Conservation (phyloP, 805 yeast species). For the Candida qinlingensis region DNA sequence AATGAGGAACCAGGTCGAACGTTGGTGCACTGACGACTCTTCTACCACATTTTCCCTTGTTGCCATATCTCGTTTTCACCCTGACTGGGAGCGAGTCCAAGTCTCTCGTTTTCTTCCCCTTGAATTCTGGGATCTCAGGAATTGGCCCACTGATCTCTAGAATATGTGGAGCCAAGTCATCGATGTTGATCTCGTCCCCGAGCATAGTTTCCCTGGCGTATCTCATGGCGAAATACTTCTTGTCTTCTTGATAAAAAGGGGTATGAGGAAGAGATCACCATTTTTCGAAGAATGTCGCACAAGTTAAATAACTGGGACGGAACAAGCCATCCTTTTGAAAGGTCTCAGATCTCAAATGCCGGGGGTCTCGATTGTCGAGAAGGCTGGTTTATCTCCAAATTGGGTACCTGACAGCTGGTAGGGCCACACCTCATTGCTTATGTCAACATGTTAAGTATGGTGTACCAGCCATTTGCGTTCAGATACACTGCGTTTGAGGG, state of each 20-base stretch:
- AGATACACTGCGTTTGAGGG: not conserved
- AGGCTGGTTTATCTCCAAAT: not conserved
- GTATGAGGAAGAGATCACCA: not conserved
- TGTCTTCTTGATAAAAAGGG: not conserved
- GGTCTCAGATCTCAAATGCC: too few species aligned
- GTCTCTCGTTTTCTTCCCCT: not conserved
- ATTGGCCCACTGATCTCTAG: slow-evolving; percentile 4
- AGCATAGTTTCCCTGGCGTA: slow-evolving; percentile 5
- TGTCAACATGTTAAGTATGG: not conserved
- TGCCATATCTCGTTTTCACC: slow-evolving; percentile 7
- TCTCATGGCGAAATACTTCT: slow-evolving; percentile 1
- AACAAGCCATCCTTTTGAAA: too few species aligned
- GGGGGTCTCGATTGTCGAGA: too few species aligned
- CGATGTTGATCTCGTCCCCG: slow-evolving; percentile 6
- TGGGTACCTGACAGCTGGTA: not conserved
- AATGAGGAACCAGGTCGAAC: slow-evolving; percentile 6
- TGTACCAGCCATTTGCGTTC: not conserved
- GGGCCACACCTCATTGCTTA: not conserved
- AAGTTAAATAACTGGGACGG: not conserved
- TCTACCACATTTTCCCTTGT: slow-evolving; percentile 1
- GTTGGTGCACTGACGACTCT: slow-evolving; percentile 13
- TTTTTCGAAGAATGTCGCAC: not conserved
- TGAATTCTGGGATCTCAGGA: slow-evolving; percentile 4
- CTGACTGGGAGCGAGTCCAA: slow-evolving; percentile 8
- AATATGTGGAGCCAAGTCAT: slow-evolving; percentile 1